Evolutionary conservation across 2,329 filamentous ascomycete species (phyloP), one percentile per base, ranked within the genome.

Genomic region (Cladosporium halotolerans): DNA sequence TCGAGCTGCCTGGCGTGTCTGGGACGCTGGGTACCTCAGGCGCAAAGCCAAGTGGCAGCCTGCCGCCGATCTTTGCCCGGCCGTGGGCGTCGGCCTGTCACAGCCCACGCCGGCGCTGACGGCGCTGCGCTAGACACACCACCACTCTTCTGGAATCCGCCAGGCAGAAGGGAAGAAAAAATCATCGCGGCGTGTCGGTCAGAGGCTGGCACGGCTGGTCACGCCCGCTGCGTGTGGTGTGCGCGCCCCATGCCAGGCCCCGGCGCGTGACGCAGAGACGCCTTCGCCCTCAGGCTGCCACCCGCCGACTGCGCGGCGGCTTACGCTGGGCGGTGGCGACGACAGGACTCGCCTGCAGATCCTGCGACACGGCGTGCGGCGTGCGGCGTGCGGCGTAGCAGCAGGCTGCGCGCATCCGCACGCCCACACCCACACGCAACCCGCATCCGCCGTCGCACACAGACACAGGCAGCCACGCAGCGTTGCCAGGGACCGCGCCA

Each of bases 81-180:
- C 14, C 9, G 40, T 32, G 16, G 31, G 11, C 40, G 31, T 18
- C 40, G 28, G 48, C 48, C 40, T 51, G 48, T 51, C 48, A 51
- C 48, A 43, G 48, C 19, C 23, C 23, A 28, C 23, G 23, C 23
- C 23, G 14, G 32, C 33, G 48, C 48, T 51, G 40, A 38, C 48
- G 36, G 40, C 48, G 44, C 36, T 43, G 44, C 43, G 48, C 48
- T 51, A 51, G 44, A 40, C 48, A 7, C 23, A 13, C 40, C 18
- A 51, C 40, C 32, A 40, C 43, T 51, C 48, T 51, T 51, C 48
- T 51, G 48, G 48, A 51, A 51, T 51, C 48, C 48, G 32, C 42
- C 47, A 39, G 38, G 16, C 18, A 18, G 44, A 16, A 51, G 42
- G 44, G 44, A 43, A 41, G 40, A 51, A 32, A 32, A 51, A 31